phyloP scores from a whole-genome alignment of 2,329 filamentous ascomycete genomes.

The Sarocladium brachiariae region DNA sequence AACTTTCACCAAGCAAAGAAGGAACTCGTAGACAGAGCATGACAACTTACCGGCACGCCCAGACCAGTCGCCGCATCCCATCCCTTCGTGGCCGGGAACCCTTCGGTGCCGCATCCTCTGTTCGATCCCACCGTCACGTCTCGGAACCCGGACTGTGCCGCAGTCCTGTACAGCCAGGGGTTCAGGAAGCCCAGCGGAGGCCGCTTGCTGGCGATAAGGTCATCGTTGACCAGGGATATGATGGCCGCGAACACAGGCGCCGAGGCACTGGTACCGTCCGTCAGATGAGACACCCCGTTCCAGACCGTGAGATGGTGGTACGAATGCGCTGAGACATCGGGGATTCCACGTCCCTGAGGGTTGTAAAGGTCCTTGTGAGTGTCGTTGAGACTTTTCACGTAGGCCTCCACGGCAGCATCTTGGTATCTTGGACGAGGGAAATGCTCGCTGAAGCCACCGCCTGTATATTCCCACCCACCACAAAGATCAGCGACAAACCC shows the following conservation, averaged over 20 bases:
- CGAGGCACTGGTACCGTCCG: slow-evolving; percentile 42
- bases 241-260: slow-evolving; percentile 57
- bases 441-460: slow-evolving; percentile 47
- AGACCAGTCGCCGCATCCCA: slow-evolving; percentile 35
- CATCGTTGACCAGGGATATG: slow-evolving; percentile 58
- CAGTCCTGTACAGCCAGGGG: slow-evolving; percentile 49
- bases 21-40: too few relatives aligned
- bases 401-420: slow-evolving; percentile 29
- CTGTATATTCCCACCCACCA: slow-evolving; percentile 39
- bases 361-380: slow-evolving; percentile 43
- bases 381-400: slow-evolving; percentile 34
- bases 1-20: too few relatives aligned
- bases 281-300: slow-evolving; percentile 17
- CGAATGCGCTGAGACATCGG: slow-evolving; percentile 54
- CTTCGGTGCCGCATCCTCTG: slow-evolving; percentile 19
- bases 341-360: slow-evolving; percentile 47
- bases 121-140: slow-evolving; percentile 16
- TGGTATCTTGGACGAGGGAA: slow-evolving; percentile 42
- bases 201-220: slow-evolving; percentile 47
- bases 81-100: slow-evolving; percentile 23
- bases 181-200: slow-evolving; percentile 53
- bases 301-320: slow-evolving; percentile 26
- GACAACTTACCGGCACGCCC: slow-evolving; percentile 33
- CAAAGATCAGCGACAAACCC: slow-evolving; percentile 39
- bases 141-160: slow-evolving; percentile 25